Conservation (phyloP, 2,329 filamentous ascomycete genomes). For the Pseudogymnoascus destructans region DNA sequence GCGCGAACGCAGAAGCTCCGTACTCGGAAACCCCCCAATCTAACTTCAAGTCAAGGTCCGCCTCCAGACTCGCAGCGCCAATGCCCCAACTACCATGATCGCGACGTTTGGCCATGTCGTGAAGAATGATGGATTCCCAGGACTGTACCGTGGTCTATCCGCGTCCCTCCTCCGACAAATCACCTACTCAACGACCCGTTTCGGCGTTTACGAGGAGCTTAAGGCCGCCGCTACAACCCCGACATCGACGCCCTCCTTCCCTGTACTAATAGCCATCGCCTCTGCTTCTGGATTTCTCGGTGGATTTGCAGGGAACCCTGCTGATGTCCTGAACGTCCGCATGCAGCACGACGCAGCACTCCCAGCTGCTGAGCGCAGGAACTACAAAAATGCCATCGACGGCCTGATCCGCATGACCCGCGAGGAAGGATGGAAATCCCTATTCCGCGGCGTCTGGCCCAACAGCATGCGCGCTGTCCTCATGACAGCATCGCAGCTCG, state of each 20-base stretch:
- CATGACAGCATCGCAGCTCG: slow-evolving; percentile 77
- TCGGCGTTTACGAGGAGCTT: slow-evolving; percentile 90
- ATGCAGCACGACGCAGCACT: slow-evolving; percentile 92
- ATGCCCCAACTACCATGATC: slow-evolving; percentile 67
- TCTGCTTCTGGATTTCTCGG: slow-evolving; percentile 75
- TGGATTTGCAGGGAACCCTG: slow-evolving; percentile 82
- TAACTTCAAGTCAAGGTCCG: slow-evolving; percentile 47
- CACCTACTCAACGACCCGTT: slow-evolving; percentile 92
- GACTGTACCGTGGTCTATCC: slow-evolving; percentile 83
- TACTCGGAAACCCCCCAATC: not conserved
- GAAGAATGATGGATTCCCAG: slow-evolving; percentile 59
- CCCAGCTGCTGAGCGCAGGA: slow-evolving; percentile 57
- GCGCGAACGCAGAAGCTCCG: slow-evolving; percentile 21
- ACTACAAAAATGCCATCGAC: slow-evolving; percentile 81
- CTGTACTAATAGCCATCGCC: slow-evolving; percentile 70
- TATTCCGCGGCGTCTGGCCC: slow-evolving; percentile 78
- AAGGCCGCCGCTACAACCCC: slow-evolving; percentile 55
- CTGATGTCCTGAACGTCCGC: slow-evolving; percentile 91
- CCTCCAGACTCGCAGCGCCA: slow-evolving; percentile 67
- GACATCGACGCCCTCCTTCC: slow-evolving; percentile 48
- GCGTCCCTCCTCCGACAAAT: slow-evolving; percentile 86
- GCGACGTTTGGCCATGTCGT: slow-evolving; percentile 77
- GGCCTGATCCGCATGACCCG: slow-evolving; percentile 78
- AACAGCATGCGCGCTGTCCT: slow-evolving; percentile 71
- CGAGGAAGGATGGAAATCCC: slow-evolving; percentile 61